A percentile compares a stretch with the other conserved stretches of the same genome.
phyloP scores from a whole-genome alignment of 208 protist genomes.

The Spironucleus salmonicida region DNA sequence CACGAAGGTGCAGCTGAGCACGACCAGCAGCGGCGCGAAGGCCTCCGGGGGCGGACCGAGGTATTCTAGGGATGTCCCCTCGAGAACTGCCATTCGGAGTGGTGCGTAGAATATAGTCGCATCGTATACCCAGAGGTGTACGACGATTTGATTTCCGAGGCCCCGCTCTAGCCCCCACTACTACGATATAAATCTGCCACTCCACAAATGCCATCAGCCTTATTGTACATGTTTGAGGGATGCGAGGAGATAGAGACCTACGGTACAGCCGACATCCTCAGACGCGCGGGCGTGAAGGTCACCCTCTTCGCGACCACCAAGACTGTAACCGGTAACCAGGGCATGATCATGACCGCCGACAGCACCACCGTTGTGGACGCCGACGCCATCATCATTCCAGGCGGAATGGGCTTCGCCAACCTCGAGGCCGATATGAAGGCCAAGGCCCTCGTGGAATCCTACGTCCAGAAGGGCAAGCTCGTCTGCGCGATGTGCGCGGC shows the following conservation, averaged over 20 bases:
- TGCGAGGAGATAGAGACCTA: background rate
- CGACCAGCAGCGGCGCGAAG: too few relatives aligned
- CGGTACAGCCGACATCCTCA: background rate
- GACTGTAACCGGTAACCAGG: background rate
- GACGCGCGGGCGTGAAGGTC: background rate
- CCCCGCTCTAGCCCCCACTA: too few relatives aligned
- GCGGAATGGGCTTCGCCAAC: background rate
- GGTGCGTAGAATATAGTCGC: too few relatives aligned
- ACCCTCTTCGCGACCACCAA: background rate
- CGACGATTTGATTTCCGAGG: too few relatives aligned
- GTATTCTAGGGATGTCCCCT: too few relatives aligned
- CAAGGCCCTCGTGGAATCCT: background rate
- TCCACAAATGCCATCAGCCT: background rate
- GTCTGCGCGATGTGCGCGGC: background rate
- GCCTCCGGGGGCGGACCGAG: too few relatives aligned
- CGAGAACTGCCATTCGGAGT: too few relatives aligned
- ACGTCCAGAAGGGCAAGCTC: background rate
- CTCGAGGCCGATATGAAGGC: background rate
- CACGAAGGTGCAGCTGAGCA: too few relatives aligned
- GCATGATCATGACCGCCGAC: background rate
- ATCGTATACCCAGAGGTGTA: too few relatives aligned
- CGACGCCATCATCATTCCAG: background rate
- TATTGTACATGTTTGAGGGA: background rate
- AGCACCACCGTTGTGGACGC: background rate
- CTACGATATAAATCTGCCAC: background rate